phyloP scores from a whole-genome alignment of 805 yeast species.

The Candida hungchunana region DNA sequence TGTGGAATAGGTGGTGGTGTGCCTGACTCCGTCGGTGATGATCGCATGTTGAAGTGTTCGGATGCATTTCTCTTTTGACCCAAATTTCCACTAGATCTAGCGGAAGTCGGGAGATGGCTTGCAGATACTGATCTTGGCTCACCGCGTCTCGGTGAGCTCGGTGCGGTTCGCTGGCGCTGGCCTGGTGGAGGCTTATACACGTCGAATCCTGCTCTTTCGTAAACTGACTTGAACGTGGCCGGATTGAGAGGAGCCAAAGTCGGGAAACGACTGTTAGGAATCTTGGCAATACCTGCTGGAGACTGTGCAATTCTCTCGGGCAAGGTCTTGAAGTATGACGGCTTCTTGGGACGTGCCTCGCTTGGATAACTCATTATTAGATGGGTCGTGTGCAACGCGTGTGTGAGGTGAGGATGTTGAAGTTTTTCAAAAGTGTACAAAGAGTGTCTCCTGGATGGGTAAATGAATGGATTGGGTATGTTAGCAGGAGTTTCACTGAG shows the following conservation, averaged over 20 bases:
- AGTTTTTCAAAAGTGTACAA: no score
- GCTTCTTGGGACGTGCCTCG: conserved; percentile 13
- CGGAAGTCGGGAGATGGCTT: conserved; percentile 5
- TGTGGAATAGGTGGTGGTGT: conserved; percentile 3
- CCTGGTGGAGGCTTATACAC: conserved; percentile 32
- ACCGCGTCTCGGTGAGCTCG: conserved; percentile 1
- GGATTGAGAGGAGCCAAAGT: conserved; percentile 55
- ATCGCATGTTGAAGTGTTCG: conserved; percentile 9
- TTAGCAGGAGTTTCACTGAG: no score
- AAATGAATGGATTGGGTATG: no score
- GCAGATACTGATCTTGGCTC: conserved; percentile 15
- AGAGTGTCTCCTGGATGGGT: no score
- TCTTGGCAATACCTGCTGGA: conserved; percentile 25
- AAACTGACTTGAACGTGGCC: conserved; percentile 56
- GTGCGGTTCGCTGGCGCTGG: conserved; percentile 4
- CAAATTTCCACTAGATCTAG: not conserved
- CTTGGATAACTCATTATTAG: conserved; percentile 1
- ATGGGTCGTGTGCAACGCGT: no score
- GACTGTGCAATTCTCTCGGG: conserved; percentile 24
- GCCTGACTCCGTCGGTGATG: not conserved
- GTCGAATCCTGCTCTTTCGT: conserved; percentile 82
- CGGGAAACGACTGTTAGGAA: conserved; percentile 54
- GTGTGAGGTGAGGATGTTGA: no score
- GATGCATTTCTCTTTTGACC: conserved; percentile 19
- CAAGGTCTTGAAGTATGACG: conserved; percentile 25